Base-by-base conservation (phyloP, 371 early-diverging fungal genomes). In the Apophysomyces ossiformis region DNA sequence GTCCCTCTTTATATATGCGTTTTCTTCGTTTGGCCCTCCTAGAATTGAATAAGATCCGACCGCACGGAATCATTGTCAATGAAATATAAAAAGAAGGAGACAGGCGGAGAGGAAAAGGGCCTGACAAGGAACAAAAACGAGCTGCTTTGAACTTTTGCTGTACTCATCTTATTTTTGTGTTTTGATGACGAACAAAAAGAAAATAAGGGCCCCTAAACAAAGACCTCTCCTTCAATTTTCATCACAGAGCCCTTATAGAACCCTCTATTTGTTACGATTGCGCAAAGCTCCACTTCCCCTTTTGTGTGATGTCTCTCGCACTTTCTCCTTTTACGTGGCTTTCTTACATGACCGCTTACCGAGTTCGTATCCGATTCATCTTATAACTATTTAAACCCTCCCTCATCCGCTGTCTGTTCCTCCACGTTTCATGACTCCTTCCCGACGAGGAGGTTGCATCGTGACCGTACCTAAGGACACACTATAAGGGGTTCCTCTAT, bases 321-420 rank as follows among this genome's bases (percentile, higher is more conserved):
- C 21, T 50, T 50, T 50, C 54, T 50, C 54, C 54, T 50, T 50
- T 50, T 21, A 45, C 46, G 46, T 45, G 46, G 46, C 46, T 13
- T 45, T 45, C 46, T 50, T 50, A 16, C 54, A 50, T 50, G 54
- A 50, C 54, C 54, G 54, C 54, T 50, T 50, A 26, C 54, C 54
- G 54, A 50, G n/a, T 50, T 50, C 21, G 54, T 50, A 26, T 50
- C 54, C 54, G 21, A n/a, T 50, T 21, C 54, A 50, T 11, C 54
- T n/a, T 50, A 32, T 26, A 50, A 16, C 16, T 21, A 21, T 26
- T 21, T 26, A 50, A 13, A 47, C 54, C 9, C 54, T 50, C 54
- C 54, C 21, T 21, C 21, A 50, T 11, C 9, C 21, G 54, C 54
- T 50, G 54, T 50, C 54, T 50, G 54, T 50, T 50, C 54, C 54